phyloP scores from a whole-genome alignment of 345 rosid species.

The Pugionium dolabratum region DNA sequence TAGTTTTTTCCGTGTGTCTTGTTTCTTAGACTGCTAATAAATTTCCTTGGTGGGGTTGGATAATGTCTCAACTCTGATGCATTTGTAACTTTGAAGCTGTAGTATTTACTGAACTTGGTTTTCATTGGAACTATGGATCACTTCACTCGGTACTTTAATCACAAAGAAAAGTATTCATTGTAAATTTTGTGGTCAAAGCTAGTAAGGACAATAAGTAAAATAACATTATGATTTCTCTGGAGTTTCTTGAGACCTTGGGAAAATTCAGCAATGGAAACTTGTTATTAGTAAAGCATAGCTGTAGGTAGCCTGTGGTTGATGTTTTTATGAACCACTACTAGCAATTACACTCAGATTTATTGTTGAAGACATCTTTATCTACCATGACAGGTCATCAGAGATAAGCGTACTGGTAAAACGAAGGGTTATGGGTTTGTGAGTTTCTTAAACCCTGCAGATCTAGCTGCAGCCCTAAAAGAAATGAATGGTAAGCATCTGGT shows the following conservation, averaged over 20 bases:
- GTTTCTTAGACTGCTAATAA: slow-evolving; percentile 38
- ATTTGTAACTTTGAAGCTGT: neutral
- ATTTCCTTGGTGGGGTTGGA: neutral
- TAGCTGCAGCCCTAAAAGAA: slow-evolving; percentile 89
- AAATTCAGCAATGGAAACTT: neutral
- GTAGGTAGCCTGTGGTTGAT: neutral
- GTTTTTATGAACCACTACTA: neutral
- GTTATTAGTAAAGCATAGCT: neutral
- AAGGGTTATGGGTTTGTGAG: slow-evolving; percentile 98
- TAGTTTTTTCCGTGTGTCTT: neutral
- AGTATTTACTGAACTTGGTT: slow-evolving; percentile 6
- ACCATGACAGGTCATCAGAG: slow-evolving; percentile 80
- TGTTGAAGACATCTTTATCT: neutral
- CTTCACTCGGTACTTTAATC: neutral
- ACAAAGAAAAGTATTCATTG: neutral
- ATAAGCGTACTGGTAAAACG: slow-evolving; percentile 96
- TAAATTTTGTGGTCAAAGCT: slow-evolving; percentile 10
- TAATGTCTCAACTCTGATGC: slow-evolving; percentile 5
- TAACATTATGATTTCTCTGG: neutral
- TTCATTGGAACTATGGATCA: slow-evolving; percentile 11
- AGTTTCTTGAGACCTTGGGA: neutral
- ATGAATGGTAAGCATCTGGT: slow-evolving; percentile 70
- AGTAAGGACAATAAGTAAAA: neutral
- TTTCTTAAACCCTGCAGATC: slow-evolving; percentile 82
- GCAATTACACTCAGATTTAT: neutral